phyloP scores from a whole-genome alignment of 805 yeast species.

The Candida ponderosae region DNA sequence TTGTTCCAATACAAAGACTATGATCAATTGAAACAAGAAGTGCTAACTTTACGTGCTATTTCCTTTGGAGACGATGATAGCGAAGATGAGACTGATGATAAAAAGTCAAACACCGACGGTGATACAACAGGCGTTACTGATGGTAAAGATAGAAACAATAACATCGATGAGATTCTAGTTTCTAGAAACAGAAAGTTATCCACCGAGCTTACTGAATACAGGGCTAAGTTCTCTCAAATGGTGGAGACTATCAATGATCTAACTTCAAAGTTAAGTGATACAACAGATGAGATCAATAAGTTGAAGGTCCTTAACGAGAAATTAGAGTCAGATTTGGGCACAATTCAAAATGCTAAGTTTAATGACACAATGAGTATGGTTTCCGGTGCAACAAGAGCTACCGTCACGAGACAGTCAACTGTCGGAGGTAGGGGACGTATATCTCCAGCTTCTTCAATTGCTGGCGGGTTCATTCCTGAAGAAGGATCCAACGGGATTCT shows the following conservation, averaged over 20 bases:
- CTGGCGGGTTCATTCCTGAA: slow-evolving; percentile 33
- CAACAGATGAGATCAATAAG: slow-evolving; percentile 30
- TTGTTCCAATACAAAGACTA: slow-evolving; percentile 56
- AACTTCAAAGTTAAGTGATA: slow-evolving; percentile 26
- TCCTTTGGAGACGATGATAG: slow-evolving; percentile 54
- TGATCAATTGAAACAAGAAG: slow-evolving; percentile 72
- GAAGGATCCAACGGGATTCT: slow-evolving; percentile 18
- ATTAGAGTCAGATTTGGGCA: slow-evolving; percentile 68
- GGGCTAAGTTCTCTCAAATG: slow-evolving; percentile 50
- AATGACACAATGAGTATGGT: slow-evolving; percentile 56
- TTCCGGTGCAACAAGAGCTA: slow-evolving; percentile 44
- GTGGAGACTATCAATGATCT: slow-evolving; percentile 31
- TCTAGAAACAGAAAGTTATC: slow-evolving; percentile 68
- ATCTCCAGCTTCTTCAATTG: slow-evolving; percentile 47
- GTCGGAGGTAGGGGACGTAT: slow-evolving; percentile 25
- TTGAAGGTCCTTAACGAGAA: slow-evolving; percentile 43
- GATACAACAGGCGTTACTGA: no score
- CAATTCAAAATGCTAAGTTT: slow-evolving; percentile 38
- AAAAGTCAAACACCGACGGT: no score
- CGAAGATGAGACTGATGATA: slow-evolving; percentile 20
- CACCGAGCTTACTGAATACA: slow-evolving; percentile 55
- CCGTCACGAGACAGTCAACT: slow-evolving; percentile 20
- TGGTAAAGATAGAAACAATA: slow-evolving; percentile 21
- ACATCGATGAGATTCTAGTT: slow-evolving; percentile 53
- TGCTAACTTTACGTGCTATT: slow-evolving; percentile 62